phyloP scores from a whole-genome alignment of 176 grass and related monocot species.

The Olyra latifolia region DNA sequence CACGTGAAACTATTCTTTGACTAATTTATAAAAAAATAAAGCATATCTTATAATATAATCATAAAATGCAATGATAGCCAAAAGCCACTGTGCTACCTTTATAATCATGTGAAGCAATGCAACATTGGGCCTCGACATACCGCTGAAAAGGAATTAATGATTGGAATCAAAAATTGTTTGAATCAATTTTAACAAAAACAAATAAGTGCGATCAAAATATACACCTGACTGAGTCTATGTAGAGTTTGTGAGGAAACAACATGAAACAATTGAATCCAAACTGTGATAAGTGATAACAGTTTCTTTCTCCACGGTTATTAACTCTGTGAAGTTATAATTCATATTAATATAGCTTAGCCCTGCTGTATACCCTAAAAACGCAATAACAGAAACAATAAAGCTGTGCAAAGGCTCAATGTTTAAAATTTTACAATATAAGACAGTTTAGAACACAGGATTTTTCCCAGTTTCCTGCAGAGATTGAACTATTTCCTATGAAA shows the following conservation, averaged over 20 bases:
- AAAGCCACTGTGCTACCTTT: conserved; percentile 58
- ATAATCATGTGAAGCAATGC: conserved; percentile 93
- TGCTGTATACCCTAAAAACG: no score
- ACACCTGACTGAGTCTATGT: not conserved
- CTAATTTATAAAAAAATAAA: not conserved
- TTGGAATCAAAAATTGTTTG: conserved; percentile 10
- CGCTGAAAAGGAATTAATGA: conserved; percentile 52
- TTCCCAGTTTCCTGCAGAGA: no score
- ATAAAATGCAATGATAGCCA: conserved; percentile 15
- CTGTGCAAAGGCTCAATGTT: not conserved
- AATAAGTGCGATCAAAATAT: conserved; percentile 12
- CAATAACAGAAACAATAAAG: not conserved
- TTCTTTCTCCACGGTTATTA: not conserved
- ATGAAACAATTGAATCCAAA: not conserved
- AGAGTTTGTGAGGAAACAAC: conserved; percentile 1
- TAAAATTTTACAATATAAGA: no score
- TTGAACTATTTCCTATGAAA: no score
- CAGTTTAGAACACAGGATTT: no score
- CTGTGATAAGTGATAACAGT: not conserved
- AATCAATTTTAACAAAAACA: conserved; percentile 32
- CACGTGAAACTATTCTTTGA: conserved; percentile 6
- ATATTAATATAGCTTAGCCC: no score
- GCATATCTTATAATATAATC: not conserved
- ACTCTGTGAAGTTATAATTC: no score
- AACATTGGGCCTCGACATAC: conserved; percentile 97